Conservation (phyloP, 23 red algal genomes). For the Gracilaria vermiculophylla region DNA sequence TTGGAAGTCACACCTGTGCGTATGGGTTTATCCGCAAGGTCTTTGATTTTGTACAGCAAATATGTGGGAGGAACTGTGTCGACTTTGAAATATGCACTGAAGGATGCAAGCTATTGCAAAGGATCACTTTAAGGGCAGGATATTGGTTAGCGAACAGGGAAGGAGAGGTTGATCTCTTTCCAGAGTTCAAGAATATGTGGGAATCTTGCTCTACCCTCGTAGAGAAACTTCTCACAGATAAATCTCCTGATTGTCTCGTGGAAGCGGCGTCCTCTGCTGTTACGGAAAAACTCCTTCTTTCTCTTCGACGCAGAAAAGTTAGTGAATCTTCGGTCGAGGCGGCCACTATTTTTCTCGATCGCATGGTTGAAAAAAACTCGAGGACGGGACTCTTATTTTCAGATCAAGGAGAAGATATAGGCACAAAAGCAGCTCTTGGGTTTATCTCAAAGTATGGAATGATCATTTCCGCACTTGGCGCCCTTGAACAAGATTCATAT, state of each 20-base stretch:
- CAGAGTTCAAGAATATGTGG: constrained; percentile 45
- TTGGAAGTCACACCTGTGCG: constrained; percentile 34
- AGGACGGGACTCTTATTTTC: constrained; percentile 7
- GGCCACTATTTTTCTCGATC: constrained; percentile 6
- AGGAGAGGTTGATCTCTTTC: background rate
- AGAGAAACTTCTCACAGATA: constrained; percentile 31
- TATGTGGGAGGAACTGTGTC: background rate
- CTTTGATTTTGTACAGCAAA: constrained; percentile 41
- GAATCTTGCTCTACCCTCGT: constrained; percentile 22
- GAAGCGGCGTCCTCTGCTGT: constrained; percentile 28
- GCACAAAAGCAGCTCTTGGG: constrained; percentile 10
- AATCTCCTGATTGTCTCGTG: constrained; percentile 34
- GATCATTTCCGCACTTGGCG: constrained; percentile 19
- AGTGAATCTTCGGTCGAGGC: constrained; percentile 16
- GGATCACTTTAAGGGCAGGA: constrained; percentile 14
- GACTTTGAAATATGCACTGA: constrained; percentile 46
- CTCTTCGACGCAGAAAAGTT: background rate
- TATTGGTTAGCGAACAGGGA: background rate
- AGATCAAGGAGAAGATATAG: constrained; percentile 54
- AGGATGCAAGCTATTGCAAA: constrained; percentile 52
- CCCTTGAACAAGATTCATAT: background rate
- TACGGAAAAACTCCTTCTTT: constrained; percentile 33
- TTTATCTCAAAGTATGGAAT: constrained; percentile 29
- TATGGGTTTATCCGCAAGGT: constrained; percentile 60
- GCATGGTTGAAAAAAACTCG: constrained; percentile 14